phyloP scores from a whole-genome alignment of 441 rosid species.

The Adansonia madagascariensis region DNA sequence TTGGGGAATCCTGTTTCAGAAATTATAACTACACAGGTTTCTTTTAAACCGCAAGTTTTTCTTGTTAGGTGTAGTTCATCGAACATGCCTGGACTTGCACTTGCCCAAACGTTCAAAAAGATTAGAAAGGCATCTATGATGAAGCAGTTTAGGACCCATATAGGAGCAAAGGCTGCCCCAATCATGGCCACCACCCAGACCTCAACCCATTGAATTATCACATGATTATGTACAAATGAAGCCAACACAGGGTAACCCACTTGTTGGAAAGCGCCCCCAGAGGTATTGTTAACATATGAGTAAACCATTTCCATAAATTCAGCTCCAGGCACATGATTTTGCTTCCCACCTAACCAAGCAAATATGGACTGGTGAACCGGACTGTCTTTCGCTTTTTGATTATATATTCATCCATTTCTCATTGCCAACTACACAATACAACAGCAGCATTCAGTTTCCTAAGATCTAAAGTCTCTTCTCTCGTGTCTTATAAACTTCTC shows the following conservation, averaged over 20 bases:
- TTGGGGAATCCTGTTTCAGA: background rate
- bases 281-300: background rate
- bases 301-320: background rate
- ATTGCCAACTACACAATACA: background rate
- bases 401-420: background rate
- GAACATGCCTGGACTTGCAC: background rate
- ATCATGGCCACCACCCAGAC: background rate
- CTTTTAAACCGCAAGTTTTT: background rate
- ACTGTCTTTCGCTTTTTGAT: constrained; percentile 11
- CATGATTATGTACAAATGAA: background rate
- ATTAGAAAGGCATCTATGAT: background rate
- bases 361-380: background rate
- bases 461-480: constrained; percentile 6
- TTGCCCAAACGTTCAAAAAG: background rate
- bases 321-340: constrained; percentile 8
- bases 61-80: background rate
- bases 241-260: background rate
- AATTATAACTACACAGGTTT: background rate
- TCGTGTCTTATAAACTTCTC: background rate
- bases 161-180: background rate
- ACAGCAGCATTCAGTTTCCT: background rate
- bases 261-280: background rate
- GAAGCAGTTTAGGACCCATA: constrained; percentile 2
- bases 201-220: background rate
- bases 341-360: constrained; percentile 1